phyloP scores from a whole-genome alignment of 2,329 filamentous ascomycete species.

The Ceratocystis harringtonii region DNA sequence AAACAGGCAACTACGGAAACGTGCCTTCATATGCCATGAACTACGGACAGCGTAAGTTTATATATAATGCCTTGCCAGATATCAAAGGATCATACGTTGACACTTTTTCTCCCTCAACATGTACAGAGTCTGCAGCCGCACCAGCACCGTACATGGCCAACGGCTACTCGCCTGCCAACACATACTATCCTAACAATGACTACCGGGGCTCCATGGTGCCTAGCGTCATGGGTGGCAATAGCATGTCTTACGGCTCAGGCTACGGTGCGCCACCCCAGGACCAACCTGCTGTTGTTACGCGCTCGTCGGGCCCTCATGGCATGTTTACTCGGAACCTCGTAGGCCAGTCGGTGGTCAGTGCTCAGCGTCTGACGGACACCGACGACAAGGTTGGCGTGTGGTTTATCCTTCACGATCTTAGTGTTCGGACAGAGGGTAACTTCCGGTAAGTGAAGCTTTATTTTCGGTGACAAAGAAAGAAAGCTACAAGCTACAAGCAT shows the following conservation, averaged over 20 bases:
- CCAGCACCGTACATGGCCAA: conserved; percentile 20
- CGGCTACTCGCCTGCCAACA: conserved; percentile 22
- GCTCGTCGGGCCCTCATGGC: conserved; percentile 44
- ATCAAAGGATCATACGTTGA: not conserved
- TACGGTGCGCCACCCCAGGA: conserved; percentile 22
- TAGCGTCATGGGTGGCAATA: conserved; percentile 7
- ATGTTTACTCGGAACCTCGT: conserved; percentile 96
- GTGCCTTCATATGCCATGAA: conserved; percentile 17
- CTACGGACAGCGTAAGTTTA: conserved; percentile 25
- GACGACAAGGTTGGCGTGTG: conserved; percentile 76
- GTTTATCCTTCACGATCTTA: conserved; percentile 93
- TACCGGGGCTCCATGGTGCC: conserved; percentile 17
- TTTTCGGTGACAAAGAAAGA: too few relatives aligned
- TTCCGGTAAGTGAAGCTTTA: conserved; percentile 50
- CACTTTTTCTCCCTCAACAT: not conserved
- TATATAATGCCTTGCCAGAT: not conserved
- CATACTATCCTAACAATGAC: conserved; percentile 21
- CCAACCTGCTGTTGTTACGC: conserved; percentile 21
- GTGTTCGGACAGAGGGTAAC: conserved; percentile 77
- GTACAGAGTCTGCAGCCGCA: not conserved
- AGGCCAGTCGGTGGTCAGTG: conserved; percentile 77
- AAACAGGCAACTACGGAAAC: conserved; percentile 18
- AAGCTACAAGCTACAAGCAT: too few relatives aligned
- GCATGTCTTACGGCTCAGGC: conserved; percentile 13
- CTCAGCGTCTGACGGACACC: conserved; percentile 66